A percentile compares a stretch with the other conserved stretches of the same genome.
Conservation (phyloP, 148 eudicot species). For the Rhododendron ovatum region DNA sequence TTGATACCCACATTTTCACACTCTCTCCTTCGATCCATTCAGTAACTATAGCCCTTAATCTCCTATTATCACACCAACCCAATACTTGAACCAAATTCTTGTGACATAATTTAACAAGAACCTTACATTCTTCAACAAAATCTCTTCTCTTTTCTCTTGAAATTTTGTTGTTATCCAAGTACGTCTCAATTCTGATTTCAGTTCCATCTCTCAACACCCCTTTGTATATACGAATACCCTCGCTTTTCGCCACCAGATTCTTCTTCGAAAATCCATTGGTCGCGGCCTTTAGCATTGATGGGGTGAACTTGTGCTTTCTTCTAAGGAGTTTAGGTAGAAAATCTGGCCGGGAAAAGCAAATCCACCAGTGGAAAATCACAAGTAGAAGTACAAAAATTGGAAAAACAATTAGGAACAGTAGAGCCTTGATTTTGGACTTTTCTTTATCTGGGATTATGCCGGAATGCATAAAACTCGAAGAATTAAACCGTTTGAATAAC, state of each 20-base stretch:
- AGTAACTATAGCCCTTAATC: conserved; percentile 20
- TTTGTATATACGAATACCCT: conserved; percentile 13
- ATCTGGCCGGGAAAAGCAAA: conserved; percentile 11
- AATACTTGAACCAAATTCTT: conserved; percentile 26
- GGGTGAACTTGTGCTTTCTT: conserved; percentile 11
- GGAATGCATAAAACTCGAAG: conserved; percentile 29
- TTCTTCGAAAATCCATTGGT: conserved; percentile 15
- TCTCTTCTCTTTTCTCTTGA: conserved; percentile 11
- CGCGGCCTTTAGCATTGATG: conserved; percentile 11
- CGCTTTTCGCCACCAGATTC: conserved; percentile 17
- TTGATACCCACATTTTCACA: conserved; percentile 18
- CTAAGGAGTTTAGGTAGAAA: conserved; percentile 3
- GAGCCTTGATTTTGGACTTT: conserved; percentile 24
- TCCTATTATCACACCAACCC: conserved; percentile 32
- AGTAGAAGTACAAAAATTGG: conserved; percentile 1
- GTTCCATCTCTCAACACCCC: conserved; percentile 29
- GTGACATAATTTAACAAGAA: conserved; percentile 25
- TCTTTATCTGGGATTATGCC: conserved; percentile 22
- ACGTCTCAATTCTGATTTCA: conserved; percentile 24
- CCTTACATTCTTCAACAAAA: conserved; percentile 21
- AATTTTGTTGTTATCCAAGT: background rate
- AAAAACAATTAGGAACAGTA: conserved; percentile 16
- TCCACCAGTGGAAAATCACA: background rate
- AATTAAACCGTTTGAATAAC: conserved; percentile 28
- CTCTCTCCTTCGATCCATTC: conserved; percentile 24